Conservation (phyloP, 2,329 filamentous ascomycete species). For the Scedosporium boydii region DNA sequence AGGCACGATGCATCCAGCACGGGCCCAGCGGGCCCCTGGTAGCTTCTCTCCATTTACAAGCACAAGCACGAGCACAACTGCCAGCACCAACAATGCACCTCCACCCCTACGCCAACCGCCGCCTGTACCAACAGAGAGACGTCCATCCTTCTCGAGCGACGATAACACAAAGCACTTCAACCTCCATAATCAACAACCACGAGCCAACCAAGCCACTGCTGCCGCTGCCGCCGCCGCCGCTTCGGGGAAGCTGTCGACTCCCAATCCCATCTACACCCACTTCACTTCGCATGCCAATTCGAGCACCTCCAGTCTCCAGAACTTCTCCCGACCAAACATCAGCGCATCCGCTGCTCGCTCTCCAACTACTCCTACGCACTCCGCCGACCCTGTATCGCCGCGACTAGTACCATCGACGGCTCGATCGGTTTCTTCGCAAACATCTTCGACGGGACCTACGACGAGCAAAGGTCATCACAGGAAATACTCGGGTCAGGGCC, state of each 20-base stretch:
- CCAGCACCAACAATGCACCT: constrained; percentile 28
- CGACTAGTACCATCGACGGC: constrained; percentile 17
- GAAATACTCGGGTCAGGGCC: constrained; percentile 65
- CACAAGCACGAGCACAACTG: constrained; percentile 17
- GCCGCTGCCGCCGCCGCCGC: constrained; percentile 10
- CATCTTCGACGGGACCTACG: constrained; percentile 16
- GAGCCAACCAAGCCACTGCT: constrained; percentile 16
- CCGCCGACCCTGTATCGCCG: constrained; percentile 19
- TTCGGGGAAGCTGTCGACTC: constrained; percentile 20
- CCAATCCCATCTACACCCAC: constrained; percentile 33
- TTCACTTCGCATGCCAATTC: constrained; percentile 37
- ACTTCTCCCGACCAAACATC: constrained; percentile 47
- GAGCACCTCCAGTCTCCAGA: constrained; percentile 40
- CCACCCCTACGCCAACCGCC: constrained; percentile 3
- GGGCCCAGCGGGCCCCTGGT: constrained; percentile 40
- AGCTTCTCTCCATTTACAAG: constrained; percentile 45
- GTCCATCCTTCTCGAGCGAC: not conserved
- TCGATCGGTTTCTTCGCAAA: constrained; percentile 15
- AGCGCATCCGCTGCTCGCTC: constrained; percentile 6
- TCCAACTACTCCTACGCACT: constrained; percentile 6
- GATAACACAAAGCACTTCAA: not conserved
- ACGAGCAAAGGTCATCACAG: constrained; percentile 38
- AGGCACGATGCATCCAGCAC: constrained; percentile 34
- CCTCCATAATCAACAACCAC: constrained; percentile 14
- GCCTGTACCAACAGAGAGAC: not conserved